Evolutionary conservation across 1,284 basidiomycete species (phyloP).

Genomic region (Malassezia globosa): DNA sequence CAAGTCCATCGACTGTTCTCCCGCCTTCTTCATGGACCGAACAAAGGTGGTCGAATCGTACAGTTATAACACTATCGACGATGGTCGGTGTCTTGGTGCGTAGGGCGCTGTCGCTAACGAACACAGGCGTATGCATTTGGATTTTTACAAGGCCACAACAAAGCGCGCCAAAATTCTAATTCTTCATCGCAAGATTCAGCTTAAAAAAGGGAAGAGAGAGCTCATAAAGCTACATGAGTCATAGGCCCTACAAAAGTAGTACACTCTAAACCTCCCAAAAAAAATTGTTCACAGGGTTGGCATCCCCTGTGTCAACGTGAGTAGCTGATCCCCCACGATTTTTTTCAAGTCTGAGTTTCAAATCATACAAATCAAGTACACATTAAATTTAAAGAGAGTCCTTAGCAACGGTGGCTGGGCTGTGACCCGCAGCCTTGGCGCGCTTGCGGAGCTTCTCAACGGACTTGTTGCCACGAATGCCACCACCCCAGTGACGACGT

Average conservation of each 20-base stretch:
- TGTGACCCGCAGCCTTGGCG: conserved; percentile 68
- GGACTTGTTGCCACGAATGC: conserved; percentile 82
- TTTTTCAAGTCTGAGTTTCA: background rate
- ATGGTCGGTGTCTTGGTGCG: conserved; percentile 11
- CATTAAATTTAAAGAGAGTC: conserved; percentile 1
- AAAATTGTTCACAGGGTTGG: too few relatives aligned
- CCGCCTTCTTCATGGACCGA: background rate
- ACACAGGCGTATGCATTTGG: conserved; percentile 11
- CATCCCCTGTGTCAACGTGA: too few relatives aligned
- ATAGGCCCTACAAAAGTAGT: too few relatives aligned
- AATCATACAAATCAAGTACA: background rate
- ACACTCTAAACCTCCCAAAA: too few relatives aligned
- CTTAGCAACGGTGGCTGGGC: background rate
- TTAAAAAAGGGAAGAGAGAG: too few relatives aligned
- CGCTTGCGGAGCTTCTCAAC: conserved; percentile 84
- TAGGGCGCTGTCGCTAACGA: background rate
- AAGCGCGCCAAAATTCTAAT: too few relatives aligned
- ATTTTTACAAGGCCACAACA: conserved; percentile 7
- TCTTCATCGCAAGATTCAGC: too few relatives aligned
- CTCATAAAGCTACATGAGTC: too few relatives aligned
- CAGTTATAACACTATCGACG: conserved; percentile 13
- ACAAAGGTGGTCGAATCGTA: conserved; percentile 13
- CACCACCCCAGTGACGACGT: conserved; percentile 89
- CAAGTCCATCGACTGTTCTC: too few relatives aligned
- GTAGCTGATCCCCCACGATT: too few relatives aligned